Base-by-base conservation (phyloP, 495 filamentous ascomycete genomes). In the Pseudoneurospora amorphoporcata region DNA sequence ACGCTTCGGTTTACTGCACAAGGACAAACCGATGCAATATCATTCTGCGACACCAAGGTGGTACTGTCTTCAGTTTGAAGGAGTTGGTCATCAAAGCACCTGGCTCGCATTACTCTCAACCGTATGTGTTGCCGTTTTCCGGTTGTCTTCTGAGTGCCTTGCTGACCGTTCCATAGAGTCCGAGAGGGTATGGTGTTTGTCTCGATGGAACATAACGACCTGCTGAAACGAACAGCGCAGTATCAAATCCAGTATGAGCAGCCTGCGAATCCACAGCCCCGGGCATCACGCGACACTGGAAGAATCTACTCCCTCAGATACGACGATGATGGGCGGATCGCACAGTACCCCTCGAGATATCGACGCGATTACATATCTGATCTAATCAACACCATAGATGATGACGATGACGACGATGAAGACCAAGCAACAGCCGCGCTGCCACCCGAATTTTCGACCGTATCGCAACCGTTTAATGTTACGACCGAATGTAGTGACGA, bases 151-250 rank as follows among this genome's bases (percentile, higher is more conserved):
- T 39, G 39, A 45, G 68, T 73, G 68, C 72, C 43, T 65, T 77
- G 70, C 79, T 78, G 76, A 78, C 76, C 76, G 47, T 43, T 69
- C 40, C 68, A 58, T 75, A 96, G 93, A 69, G 90, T 97, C 68
- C 92, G 94, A 83, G 93, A 96, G 85, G 95, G 95, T 32, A 92
- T 97, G 90, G 88, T 98, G 7, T 97, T 98, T 78, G 87, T 98
- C 43, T 89, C 92, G 6, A 97, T 97, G 94, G 86, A 87, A 19
- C 85, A 88, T 14, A 88, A 94, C 72, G 91, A 95, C 71, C 84
- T 97, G 17, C 80, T 95, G 38, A 84, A 83, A 41, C 87, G 91
- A 69, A 95, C 94, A 7, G 88, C 91, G 10, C 85, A 87, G 68
- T 95, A 95, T 75, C 88, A 93, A 72, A 90, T 95, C 32, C 88